Evolutionary conservation across 495 filamentous ascomycete species (phyloP).

Genomic region (Daldinia caldariorum): DNA sequence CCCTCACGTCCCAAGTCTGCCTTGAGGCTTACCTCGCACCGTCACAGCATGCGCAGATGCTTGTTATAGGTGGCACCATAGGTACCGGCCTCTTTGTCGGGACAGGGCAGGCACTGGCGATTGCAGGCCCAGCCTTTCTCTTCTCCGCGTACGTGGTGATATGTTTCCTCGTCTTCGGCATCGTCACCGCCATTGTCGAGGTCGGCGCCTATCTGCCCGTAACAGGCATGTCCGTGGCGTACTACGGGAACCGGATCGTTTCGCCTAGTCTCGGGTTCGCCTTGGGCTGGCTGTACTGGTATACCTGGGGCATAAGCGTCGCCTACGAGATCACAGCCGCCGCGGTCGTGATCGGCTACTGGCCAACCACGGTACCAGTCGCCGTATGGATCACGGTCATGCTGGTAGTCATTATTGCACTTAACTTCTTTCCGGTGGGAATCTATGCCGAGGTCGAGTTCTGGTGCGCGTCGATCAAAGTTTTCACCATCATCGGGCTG

Average conservation of each 20-base stretch:
- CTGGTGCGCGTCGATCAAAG: constrained; percentile 65
- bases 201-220: constrained; percentile 65
- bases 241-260: constrained; percentile 38
- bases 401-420: constrained; percentile 40
- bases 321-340: constrained; percentile 54
- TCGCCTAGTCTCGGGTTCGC: constrained; percentile 69
- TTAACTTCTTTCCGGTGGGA: constrained; percentile 49
- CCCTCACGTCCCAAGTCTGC: background rate
- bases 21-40: background rate
- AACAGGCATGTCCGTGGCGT: constrained; percentile 45
- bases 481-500: constrained; percentile 69
- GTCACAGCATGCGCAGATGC: constrained; percentile 65
- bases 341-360: constrained; percentile 59
- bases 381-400: constrained; percentile 64
- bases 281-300: constrained; percentile 72
- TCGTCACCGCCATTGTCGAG: constrained; percentile 48
- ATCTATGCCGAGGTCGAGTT: constrained; percentile 66
- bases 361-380: constrained; percentile 54
- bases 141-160: constrained; percentile 53
- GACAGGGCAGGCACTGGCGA: constrained; percentile 48
- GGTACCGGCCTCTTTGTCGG: constrained; percentile 63
- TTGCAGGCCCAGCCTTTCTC: constrained; percentile 49
- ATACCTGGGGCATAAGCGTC: constrained; percentile 47
- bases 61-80: constrained; percentile 69
- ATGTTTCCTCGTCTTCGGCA: constrained; percentile 39